A percentile compares a stretch with the other conserved stretches of the same genome.
Evolutionary conservation across 768 basidiomycete species (phyloP).

Genomic region (Boletus sp.): DNA sequence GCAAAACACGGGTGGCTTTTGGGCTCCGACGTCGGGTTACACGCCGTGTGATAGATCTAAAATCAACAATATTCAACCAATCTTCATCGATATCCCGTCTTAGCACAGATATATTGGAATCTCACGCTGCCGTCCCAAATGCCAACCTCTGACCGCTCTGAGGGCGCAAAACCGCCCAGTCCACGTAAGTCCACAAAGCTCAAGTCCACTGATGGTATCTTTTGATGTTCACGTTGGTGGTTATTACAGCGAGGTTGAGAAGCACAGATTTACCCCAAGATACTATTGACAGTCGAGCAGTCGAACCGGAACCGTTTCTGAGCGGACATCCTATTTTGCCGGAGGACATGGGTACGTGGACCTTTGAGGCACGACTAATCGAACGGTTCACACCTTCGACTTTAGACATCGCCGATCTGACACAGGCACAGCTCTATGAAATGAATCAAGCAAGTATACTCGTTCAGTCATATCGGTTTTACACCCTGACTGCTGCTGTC

Average conservation of each 20-base stretch:
- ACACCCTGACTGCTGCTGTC: not conserved
- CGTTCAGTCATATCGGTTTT: not conserved
- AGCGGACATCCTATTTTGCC: conserved; percentile 30
- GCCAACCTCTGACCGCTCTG: not conserved
- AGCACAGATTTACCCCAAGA: conserved; percentile 27
- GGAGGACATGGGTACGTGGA: conserved; percentile 29
- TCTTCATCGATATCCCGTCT: not conserved
- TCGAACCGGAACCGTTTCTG: conserved; percentile 20
- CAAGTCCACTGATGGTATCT: no score
- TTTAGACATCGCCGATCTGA: conserved; percentile 35
- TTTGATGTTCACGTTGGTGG: not conserved
- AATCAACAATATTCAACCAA: not conserved
- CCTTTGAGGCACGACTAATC: not conserved
- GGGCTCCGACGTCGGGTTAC: not conserved
- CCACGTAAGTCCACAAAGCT: conserved; percentile 20
- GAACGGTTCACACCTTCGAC: not conserved
- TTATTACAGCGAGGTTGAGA: conserved; percentile 23
- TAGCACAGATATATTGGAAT: not conserved
- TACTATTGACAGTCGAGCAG: conserved; percentile 1
- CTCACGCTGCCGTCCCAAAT: conserved; percentile 5
- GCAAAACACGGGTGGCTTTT: not conserved
- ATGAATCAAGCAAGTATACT: conserved; percentile 37
- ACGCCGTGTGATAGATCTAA: not conserved
- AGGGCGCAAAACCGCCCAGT: conserved; percentile 19
- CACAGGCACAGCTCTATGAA: conserved; percentile 37